Evolutionary conservation across 495 filamentous ascomycete genomes (phyloP).

Genomic region (Letharia lupina): DNA sequence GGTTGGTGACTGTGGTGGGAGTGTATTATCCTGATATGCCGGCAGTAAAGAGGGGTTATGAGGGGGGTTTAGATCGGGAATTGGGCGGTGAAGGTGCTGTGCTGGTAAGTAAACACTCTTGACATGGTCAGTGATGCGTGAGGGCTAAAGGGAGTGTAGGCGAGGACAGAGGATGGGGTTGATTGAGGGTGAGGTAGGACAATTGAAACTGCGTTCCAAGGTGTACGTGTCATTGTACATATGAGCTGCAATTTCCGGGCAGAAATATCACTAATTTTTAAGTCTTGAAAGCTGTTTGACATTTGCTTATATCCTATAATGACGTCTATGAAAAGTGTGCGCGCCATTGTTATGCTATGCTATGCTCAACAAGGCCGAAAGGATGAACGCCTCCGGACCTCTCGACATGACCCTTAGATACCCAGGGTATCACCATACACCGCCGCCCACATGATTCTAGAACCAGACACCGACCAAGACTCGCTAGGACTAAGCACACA

Average conservation of each 20-base stretch:
- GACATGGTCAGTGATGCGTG: background rate
- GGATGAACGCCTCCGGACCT: background rate
- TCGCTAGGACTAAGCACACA: background rate
- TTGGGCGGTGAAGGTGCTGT: constrained; percentile 60
- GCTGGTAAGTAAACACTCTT: constrained; percentile 30
- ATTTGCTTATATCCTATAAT: background rate
- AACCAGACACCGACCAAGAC: background rate
- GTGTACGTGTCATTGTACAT: background rate
- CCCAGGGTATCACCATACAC: constrained; percentile 5
- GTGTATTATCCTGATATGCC: constrained; percentile 78
- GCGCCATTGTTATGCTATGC: constrained; percentile 13
- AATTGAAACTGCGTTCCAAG: background rate
- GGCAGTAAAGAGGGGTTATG: constrained; percentile 67
- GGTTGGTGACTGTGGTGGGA: constrained; percentile 63
- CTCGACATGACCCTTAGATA: background rate
- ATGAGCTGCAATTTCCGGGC: background rate
- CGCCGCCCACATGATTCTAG: background rate
- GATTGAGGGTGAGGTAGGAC: constrained; percentile 11
- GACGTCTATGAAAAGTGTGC: background rate
- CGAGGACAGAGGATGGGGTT: constrained; percentile 21
- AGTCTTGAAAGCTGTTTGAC: background rate
- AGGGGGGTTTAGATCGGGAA: constrained; percentile 75
- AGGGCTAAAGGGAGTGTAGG: constrained; percentile 11
- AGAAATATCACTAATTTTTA: background rate
- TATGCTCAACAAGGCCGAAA: constrained; percentile 6